Evolutionary conservation across 768 basidiomycete species (phyloP), one percentile per base, ranked within the genome.

Genomic region (Terana coerulea): DNA sequence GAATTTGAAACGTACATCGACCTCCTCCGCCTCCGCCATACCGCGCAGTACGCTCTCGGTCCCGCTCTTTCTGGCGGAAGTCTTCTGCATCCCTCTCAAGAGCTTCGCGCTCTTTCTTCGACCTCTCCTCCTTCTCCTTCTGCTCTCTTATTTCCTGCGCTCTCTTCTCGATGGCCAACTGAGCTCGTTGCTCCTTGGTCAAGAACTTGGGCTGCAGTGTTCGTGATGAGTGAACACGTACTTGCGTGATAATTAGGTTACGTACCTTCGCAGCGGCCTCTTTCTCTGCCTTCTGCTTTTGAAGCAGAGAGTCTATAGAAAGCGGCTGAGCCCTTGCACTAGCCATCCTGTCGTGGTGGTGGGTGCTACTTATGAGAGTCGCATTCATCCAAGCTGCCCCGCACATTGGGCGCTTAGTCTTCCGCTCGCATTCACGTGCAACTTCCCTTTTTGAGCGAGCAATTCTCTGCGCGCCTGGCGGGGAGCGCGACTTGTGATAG

Each of bases 171-270:
- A 98, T 88, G 3, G 95, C 95, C 30, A 97, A 70, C 62, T 83
- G 82, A 15, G 91, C 91, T 43, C 95, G 83, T 62, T 97, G 90
- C 58, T 94, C 91, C 69, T 91, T 98, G 2, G 90, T 82, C 12
- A 98, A 75, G 73, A 98, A 98, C 69, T 84, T 95, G 30, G 95
- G 95, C 94, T 98, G 51, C 43, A 54, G 36, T 26, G 45, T 21
- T 17, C 39, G 10, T 40, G 5, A 55, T 56, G 24, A 56, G 39
- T 21, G 9, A 33, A 25, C 28, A n/a, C 21, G n/a, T 19, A 44
- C 44, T 36, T 39, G 14, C 14, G 15, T n/a, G n/a, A n/a, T n/a
- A n/a, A n/a, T n/a, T n/a, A 40, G 6, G 17, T 14, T n/a, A 64
- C 67, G 26, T 51, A 91, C 95, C 79, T 92, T 97, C 44, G 93